phyloP scores from a whole-genome alignment of 2,329 filamentous ascomycete species.

The Waltergamsia citrina region DNA sequence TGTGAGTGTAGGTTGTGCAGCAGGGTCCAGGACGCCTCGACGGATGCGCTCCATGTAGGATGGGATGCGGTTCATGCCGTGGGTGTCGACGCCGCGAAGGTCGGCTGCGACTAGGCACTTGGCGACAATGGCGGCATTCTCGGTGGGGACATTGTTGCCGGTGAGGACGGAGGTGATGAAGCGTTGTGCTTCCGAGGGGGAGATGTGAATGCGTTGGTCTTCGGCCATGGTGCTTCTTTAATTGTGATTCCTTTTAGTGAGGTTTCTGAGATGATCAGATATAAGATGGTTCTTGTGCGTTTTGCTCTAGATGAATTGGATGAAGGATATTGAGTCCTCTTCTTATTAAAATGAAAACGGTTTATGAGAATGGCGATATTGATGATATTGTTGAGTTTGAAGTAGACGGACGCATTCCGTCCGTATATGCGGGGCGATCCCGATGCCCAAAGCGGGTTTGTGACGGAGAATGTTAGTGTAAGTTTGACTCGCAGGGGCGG shows the following conservation, averaged over 20 bases:
- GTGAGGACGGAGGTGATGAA: constrained; percentile 46
- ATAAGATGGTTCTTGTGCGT: no score
- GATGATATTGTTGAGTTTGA: background rate
- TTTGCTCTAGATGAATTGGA: no score
- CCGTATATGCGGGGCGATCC: no score
- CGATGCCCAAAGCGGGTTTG: no score
- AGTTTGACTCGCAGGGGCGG: no score
- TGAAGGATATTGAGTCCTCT: no score
- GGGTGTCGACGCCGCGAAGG: constrained; percentile 69
- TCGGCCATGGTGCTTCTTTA: constrained; percentile 2
- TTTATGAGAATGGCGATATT: background rate
- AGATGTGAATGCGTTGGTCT: constrained; percentile 18
- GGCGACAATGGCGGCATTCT: constrained; percentile 55
- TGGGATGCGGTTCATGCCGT: constrained; percentile 67
- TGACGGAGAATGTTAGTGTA: no score
- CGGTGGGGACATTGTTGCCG: constrained; percentile 48
- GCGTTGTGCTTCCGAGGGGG: constrained; percentile 26
- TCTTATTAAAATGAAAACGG: no score
- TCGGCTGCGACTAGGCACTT: constrained; percentile 64
- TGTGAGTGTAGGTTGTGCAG: constrained; percentile 45
- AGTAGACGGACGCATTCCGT: no score
- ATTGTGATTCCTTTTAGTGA: background rate
- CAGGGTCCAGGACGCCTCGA: constrained; percentile 55
- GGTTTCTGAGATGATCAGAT: no score
- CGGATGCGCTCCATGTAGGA: constrained; percentile 69